Evolutionary conservation across 2,329 filamentous ascomycete genomes (phyloP), one percentile per base, ranked within the genome.

Genomic region (Leptoxyphium fumago): DNA sequence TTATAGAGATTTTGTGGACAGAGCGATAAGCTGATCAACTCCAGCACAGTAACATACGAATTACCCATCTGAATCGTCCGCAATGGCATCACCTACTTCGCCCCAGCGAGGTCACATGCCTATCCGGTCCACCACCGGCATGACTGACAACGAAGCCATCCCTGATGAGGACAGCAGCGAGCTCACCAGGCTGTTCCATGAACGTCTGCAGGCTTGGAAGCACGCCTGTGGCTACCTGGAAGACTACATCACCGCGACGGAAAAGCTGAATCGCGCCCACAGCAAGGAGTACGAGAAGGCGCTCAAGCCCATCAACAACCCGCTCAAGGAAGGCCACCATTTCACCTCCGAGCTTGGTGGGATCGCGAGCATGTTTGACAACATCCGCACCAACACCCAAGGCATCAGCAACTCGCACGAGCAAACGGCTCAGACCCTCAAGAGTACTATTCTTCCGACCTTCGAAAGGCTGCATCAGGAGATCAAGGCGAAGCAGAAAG

Each of bases 211-310:
- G 57, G 91, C 91, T 40, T 98, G 87, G 87, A 96, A 95, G 64
- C 89, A 96, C 63, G 85, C 88, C 48, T 84, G 87, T 49, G 84
- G 73, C 45, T 89, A 94, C 60, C 73, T 98, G 40, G 87, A 96
- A 65, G 86, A 94, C 42, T 98, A 95, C 62, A 73, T 96, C 56
- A 70, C 69, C 28, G 80, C 83, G 6, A 84, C 87, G 2, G 87
- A 94, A 64, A 95, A 89, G 72, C 72, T 85, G 46, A 82, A 95
- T 60, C 82, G 80, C 59, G 74, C 77, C 10, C 82, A 94, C 54
- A 79, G 85, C 44, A 96, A 94, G 69, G 89, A 96, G 64, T 94
- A 94, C 58, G 88, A 96, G 69, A 89, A 84, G 66, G 80, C 91
- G 9, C 67, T 96, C 57, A 98, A 96, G 84, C 84, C 83, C 15